Conservation (phyloP, 768 basidiomycete genomes). For the Tubosaeta brunneosetosa region DNA sequence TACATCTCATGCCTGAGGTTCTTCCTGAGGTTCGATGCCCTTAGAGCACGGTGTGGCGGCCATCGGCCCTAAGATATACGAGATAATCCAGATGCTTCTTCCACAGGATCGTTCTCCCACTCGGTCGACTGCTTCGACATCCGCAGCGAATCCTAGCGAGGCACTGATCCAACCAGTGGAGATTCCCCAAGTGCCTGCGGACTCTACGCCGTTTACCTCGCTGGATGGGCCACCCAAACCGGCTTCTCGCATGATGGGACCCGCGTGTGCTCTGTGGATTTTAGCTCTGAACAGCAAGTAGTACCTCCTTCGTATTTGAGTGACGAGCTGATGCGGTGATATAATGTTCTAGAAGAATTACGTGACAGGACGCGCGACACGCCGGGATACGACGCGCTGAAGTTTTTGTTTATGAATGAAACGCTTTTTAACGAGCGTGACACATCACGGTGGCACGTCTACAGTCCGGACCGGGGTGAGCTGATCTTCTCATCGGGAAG, state of each 20-base stretch:
- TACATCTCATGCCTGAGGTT: neutral
- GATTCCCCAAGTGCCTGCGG: neutral
- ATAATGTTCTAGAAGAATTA: no score
- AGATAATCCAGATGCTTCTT: slow-evolving; percentile 19
- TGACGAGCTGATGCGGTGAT: neutral
- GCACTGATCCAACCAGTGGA: neutral
- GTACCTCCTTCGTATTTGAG: neutral
- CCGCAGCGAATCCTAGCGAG: neutral
- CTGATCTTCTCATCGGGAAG: neutral
- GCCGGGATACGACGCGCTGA: no score
- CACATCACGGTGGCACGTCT: slow-evolving; percentile 12
- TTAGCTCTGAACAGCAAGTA: slow-evolving; percentile 13
- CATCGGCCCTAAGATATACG: slow-evolving; percentile 3
- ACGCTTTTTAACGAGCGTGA: slow-evolving; percentile 12
- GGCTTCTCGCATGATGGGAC: slow-evolving; percentile 22
- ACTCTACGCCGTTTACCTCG: neutral
- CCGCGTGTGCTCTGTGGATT: slow-evolving; percentile 20
- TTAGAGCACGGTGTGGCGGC: slow-evolving; percentile 14
- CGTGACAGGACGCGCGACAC: no score
- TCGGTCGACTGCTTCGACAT: neutral
- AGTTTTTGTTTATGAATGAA: neutral
- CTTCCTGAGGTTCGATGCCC: neutral
- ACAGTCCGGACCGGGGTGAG: slow-evolving; percentile 17
- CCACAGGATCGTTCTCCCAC: no score
- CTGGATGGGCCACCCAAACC: neutral